Evolutionary conservation across 106 monocot species (phyloP), one percentile per base, ranked within the genome.

Genomic region (Chionographis japonica): DNA sequence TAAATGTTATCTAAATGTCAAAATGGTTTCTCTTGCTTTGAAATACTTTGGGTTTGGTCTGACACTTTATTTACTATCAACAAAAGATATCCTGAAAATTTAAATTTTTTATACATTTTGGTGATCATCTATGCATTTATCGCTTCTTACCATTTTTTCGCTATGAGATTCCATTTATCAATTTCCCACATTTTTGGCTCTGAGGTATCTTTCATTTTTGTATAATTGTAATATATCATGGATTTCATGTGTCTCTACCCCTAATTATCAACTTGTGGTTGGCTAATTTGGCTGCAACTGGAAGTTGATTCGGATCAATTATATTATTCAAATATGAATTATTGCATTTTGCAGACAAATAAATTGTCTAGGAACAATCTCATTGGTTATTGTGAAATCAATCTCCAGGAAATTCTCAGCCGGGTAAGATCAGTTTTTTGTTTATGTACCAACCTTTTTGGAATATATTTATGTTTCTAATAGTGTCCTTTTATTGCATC

Each of bases 301-400:
- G 27, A 27, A 27, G 27, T 27, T 27, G 27, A 27, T 27, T 27
- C 1, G 27, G 27, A 1, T 27, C 27, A 27, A 27, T 27, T 27
- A 27, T 27, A 27, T 27, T 27, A 27, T 27, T 27, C 27, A 27
- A 27, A 27, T 27, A 27, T 27, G 27, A 14, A 42, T 40, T 58
- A 51, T 40, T 74, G 12, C 38, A 72, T 63, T 80, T 72, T 88
- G 77, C 79, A 95, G 95, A 95, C 95, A 67, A 95, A 95, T 68
- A 88, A 63, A 66, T 78, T 95, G 20, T 86, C 91, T 19, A 95
- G 71, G 75, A 95, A 84, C 69, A 95, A 78, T 75, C 63, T 95
- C 72, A 84, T 95, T 63, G 95, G 95, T 27, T 95, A 91, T 71
- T 95, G 91, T 71, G 91, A 95, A 70, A 76, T 95, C 38, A 63